These are phyloP conservation scores for Magnusiomyces ingens DNA, from an alignment of 1,139 yeast genomes.

Conservation along the genomic window DNA sequence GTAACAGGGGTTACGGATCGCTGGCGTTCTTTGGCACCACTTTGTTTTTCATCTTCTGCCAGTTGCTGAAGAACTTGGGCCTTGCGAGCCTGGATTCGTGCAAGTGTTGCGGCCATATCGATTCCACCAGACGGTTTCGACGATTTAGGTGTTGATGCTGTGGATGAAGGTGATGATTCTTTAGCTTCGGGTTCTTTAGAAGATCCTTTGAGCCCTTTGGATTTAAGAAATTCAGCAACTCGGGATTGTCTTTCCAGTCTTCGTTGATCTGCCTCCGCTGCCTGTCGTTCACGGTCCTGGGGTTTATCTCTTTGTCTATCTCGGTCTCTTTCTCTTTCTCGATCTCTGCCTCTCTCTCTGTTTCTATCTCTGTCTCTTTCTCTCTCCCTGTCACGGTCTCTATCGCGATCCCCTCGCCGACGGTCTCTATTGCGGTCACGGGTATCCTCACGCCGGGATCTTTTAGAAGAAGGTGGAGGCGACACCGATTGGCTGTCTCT, in stretches of 20 bases:
- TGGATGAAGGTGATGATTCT: neutral
- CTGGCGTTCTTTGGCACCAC: neutral
- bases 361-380: slow-evolving; percentile 1
- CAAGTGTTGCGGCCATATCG: neutral
- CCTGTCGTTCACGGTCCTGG: neutral
- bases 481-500: neutral
- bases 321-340: neutral
- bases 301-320: neutral
- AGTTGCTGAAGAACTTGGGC: slow-evolving; percentile 8
- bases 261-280: neutral
- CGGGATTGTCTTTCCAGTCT: neutral
- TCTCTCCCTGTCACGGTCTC: slow-evolving; percentile 2
- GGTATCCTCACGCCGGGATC: neutral
- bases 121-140: neutral
- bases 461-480: slow-evolving; percentile 8
- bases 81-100: neutral
- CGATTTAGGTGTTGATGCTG: slow-evolving; percentile 3
- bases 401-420: neutral
- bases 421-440: neutral
- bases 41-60: neutral
- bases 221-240: neutral
- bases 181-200: slow-evolving; percentile 1
- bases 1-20: too few relatives aligned
- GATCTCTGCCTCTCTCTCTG: slow-evolving; percentile 8
- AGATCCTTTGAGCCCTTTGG: neutral